These are phyloP conservation scores for Mycena capillaripes DNA, from an alignment of 768 basidiomycete species.

Conservation along the genomic window DNA sequence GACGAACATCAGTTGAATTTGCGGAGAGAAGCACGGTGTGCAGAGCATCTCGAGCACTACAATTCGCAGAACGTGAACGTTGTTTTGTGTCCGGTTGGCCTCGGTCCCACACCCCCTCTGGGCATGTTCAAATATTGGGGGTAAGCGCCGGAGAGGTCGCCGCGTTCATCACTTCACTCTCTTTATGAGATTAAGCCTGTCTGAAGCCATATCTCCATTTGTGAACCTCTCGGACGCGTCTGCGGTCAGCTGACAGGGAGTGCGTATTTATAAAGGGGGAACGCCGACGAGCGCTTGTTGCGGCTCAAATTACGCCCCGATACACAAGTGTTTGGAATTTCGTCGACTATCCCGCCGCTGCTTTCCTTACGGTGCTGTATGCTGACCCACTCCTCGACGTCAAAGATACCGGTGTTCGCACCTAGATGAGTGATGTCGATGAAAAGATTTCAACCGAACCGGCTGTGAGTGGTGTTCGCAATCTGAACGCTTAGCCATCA, in stretches of 20 bases:
- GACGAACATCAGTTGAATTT: slow-evolving; percentile 7
- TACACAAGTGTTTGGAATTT: slow-evolving; percentile 14
- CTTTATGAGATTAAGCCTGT: no score
- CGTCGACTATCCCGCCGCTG: slow-evolving; percentile 7
- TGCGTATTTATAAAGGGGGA: no score
- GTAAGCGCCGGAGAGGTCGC: neutral
- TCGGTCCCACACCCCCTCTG: slow-evolving; percentile 1
- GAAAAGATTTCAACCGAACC: neutral
- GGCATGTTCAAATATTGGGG: slow-evolving; percentile 18
- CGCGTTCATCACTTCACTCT: no score
- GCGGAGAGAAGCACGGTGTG: neutral
- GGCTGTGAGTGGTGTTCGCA: neutral
- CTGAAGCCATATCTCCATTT: no score
- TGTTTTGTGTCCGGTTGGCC: slow-evolving; percentile 12
- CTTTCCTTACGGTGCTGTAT: neutral
- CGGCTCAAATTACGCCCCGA: neutral
- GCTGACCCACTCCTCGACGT: neutral
- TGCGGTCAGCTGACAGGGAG: no score
- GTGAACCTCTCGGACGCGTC: no score
- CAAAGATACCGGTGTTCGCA: neutral
- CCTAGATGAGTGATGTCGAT: slow-evolving; percentile 8
- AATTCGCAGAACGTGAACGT: slow-evolving; percentile 18
- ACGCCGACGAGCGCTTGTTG: no score
- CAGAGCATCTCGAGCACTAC: slow-evolving; percentile 7
- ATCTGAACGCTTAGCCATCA: no score